A percentile compares a stretch with the other conserved stretches of the same genome.
phyloP scores from a whole-genome alignment of 2,329 filamentous ascomycete species.

The Xylariaceae sp. region DNA sequence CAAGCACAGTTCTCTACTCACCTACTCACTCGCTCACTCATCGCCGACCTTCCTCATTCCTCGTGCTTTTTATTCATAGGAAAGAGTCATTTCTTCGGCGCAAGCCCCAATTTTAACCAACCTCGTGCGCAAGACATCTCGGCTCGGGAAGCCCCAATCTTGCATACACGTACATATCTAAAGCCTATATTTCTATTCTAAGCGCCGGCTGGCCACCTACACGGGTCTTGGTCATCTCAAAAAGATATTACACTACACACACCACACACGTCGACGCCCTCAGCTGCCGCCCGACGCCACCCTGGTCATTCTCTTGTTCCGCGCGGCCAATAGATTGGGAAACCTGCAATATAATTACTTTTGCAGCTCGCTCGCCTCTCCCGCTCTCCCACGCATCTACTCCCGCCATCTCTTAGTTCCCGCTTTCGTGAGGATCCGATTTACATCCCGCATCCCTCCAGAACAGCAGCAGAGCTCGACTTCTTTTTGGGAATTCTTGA shows the following conservation, averaged over 20 bases:
- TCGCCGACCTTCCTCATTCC: not conserved
- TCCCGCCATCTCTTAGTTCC: constrained; percentile 5
- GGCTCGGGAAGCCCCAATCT: constrained; percentile 27
- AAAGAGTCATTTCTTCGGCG: too few species aligned
- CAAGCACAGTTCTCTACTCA: constrained; percentile 3
- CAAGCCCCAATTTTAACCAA: too few species aligned
- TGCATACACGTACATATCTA: constrained; percentile 15
- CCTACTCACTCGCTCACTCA: constrained; percentile 9
- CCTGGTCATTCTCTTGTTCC: constrained; percentile 10
- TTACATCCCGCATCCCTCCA: not conserved
- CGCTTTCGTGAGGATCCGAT: constrained; percentile 1
- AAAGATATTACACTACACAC: constrained; percentile 17
- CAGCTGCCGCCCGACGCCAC: constrained; percentile 21
- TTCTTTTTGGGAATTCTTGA: not conserved
- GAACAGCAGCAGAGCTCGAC: not conserved
- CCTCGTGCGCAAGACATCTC: constrained; percentile 18
- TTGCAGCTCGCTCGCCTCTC: constrained; percentile 1
- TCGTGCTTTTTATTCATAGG: constrained; percentile 6
- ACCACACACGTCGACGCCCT: too few species aligned
- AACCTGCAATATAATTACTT: constrained; percentile 12
- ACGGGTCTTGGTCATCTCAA: constrained; percentile 15
- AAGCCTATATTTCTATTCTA: constrained; percentile 26
- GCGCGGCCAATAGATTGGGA: constrained; percentile 1
- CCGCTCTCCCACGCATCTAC: constrained; percentile 2
- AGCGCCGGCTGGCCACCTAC: constrained; percentile 23